A percentile compares a stretch with the other conserved stretches of the same genome.
phyloP scores from a whole-genome alignment of 148 eudicot genomes.

The Fagopyrum tataricum region DNA sequence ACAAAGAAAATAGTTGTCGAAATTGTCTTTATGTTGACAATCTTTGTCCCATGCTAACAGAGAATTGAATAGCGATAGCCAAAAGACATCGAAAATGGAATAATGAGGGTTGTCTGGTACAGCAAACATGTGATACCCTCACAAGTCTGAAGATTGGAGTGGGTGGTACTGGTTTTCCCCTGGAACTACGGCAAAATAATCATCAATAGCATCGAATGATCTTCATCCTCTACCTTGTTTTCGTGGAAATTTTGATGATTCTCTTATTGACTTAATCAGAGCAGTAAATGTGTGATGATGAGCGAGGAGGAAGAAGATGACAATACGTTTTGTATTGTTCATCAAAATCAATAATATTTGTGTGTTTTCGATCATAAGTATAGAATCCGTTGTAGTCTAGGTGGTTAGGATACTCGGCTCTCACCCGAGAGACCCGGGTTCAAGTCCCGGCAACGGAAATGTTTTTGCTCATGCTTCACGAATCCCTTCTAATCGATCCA shows the following conservation, averaged over 20 bases:
- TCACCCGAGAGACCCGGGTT: constrained; percentile 99
- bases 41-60: constrained; percentile 5
- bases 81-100: background rate
- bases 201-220: background rate
- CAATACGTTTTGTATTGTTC: background rate
- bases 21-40: background rate
- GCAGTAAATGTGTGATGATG: background rate
- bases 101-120: background rate
- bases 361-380: too few relatives aligned
- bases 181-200: background rate
- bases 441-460: constrained; percentile 98
- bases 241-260: background rate
- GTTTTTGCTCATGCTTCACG: too few relatives aligned
- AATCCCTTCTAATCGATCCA: too few relatives aligned
- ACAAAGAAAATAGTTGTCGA: background rate
- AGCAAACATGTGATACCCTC: constrained; percentile 2
- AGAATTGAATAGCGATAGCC: background rate
- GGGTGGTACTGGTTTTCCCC: background rate
- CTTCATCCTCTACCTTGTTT: background rate
- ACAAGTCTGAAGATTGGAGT: background rate
- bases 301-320: background rate
- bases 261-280: background rate
- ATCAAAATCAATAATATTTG: too few relatives aligned
- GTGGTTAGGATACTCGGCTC: constrained; percentile 99
- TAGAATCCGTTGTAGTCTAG: constrained; percentile 93